These are phyloP conservation scores for Coemansia sp. DNA, from an alignment of 371 early-diverging fungal species.

Conservation along the genomic window DNA sequence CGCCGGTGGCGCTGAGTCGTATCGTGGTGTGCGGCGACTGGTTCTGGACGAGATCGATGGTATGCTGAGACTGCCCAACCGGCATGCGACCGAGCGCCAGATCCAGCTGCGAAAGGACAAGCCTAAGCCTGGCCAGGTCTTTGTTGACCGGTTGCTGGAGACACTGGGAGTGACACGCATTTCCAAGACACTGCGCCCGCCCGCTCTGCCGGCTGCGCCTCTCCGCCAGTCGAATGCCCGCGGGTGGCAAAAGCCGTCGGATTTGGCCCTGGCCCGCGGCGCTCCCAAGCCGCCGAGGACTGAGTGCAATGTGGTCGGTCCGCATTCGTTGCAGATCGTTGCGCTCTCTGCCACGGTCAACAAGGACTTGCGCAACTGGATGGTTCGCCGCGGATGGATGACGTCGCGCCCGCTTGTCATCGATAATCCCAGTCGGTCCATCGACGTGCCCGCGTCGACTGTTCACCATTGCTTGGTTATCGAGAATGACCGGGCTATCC, in stretches of 20 bases:
- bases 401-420: constrained; percentile 8
- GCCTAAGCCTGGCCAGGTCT: constrained; percentile 36
- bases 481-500: constrained; percentile 28
- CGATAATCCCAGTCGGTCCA: neutral
- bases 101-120: constrained; percentile 21
- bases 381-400: constrained; percentile 27
- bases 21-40: constrained; percentile 16
- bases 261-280: neutral
- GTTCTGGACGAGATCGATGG: constrained; percentile 48
- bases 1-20: neutral
- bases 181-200: too few relatives aligned
- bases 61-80: constrained; percentile 28
- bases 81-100: constrained; percentile 21
- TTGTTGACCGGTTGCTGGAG: constrained; percentile 27
- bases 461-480: constrained; percentile 44
- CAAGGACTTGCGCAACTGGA: constrained; percentile 18
- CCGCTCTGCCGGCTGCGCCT: too few relatives aligned
- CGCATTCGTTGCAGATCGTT: constrained; percentile 23
- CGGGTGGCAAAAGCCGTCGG: constrained; percentile 9
- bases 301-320: neutral
- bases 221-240: too few relatives aligned
- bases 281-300: neutral
- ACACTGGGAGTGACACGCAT: too few relatives aligned
- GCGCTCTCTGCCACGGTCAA: constrained; percentile 39
- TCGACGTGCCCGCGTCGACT: constrained; percentile 7